Evolutionary conservation across 108 stramenopile species (phyloP).

Genomic region (Pseudonitzschia multiseries): DNA sequence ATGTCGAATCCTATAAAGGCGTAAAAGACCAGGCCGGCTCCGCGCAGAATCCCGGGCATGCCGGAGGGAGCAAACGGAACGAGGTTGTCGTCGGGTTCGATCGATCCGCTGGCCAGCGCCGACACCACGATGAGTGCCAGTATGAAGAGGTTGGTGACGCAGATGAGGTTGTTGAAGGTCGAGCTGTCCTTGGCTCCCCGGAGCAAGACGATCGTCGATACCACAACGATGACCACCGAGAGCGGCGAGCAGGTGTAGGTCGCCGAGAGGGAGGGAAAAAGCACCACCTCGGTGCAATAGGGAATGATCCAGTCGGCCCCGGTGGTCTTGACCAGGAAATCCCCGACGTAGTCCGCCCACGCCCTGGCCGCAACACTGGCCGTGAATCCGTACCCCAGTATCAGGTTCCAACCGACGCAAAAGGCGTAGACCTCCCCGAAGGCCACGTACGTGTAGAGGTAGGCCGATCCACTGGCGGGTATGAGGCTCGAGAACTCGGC

Average conservation of each 20-base stretch:
- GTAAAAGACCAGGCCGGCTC: conserved; percentile 80
- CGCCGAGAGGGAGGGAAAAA: conserved; percentile 16
- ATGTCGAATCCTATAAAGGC: conserved; percentile 93
- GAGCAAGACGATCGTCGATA: conserved; percentile 50
- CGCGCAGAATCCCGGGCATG: conserved; percentile 37
- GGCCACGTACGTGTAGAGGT: conserved; percentile 77
- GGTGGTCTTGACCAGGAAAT: conserved; percentile 20
- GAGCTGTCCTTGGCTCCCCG: conserved; percentile 79
- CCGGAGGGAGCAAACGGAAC: conserved; percentile 49
- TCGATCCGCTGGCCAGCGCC: conserved; percentile 35
- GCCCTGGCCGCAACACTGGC: conserved; percentile 56
- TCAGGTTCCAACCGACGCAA: conserved; percentile 52
- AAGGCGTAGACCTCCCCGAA: conserved; percentile 62
- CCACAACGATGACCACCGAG: conserved; percentile 56
- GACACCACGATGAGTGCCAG: conserved; percentile 44
- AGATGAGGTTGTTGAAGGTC: conserved; percentile 73
- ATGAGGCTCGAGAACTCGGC: conserved; percentile 82
- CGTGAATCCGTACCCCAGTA: conserved; percentile 58
- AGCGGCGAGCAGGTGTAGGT: conserved; percentile 59
- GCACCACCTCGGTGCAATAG: conserved; percentile 33
- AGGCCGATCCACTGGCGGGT: conserved; percentile 70
- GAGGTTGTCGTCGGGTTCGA: conserved; percentile 38
- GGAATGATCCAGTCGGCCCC: conserved; percentile 12
- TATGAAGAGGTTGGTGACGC: conserved; percentile 64
- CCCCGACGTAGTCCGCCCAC: conserved; percentile 56